Percentiles rank a stretch among this genome's conserved stretches.
These are phyloP conservation scores for Trebouxiophyceae sp. DNA, from an alignment of 163 green algal species.

Conservation along the genomic window DNA sequence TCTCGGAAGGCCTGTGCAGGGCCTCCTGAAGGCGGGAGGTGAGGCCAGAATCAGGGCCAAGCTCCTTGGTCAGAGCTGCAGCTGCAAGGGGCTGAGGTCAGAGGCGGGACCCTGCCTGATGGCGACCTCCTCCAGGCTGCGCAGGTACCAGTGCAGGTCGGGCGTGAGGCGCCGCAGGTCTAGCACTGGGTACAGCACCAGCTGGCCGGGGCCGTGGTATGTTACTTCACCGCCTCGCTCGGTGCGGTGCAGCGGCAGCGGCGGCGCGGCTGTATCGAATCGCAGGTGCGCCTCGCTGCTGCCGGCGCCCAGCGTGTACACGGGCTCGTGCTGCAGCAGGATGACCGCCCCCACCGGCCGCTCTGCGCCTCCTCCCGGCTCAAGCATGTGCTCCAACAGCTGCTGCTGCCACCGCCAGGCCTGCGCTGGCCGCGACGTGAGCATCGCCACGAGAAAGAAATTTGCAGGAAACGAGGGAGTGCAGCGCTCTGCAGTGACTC, in stretches of 20 bases:
- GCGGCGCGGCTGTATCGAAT: slow-evolving; percentile 61
- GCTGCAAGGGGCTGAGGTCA: too few species aligned
- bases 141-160: slow-evolving; percentile 95
- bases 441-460: too few species aligned
- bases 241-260: slow-evolving; percentile 41
- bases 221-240: slow-evolving; percentile 80
- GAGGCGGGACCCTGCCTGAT: slow-evolving; percentile 27
- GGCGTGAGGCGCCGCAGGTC: slow-evolving; percentile 58
- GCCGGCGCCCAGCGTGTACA: slow-evolving; percentile 87
- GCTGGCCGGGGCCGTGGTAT: slow-evolving; percentile 93
- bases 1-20: too few species aligned
- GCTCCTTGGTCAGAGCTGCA: slow-evolving; percentile 9
- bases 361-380: background rate
- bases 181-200: slow-evolving; percentile 95
- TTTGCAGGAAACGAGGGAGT: too few species aligned
- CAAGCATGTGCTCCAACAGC: slow-evolving; percentile 34
- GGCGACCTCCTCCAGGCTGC: slow-evolving; percentile 78
- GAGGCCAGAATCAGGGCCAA: background rate
- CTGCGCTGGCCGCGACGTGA: slow-evolving; percentile 30
- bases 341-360: slow-evolving; percentile 1
- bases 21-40: too few species aligned
- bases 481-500: too few species aligned
- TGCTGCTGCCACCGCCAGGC: slow-evolving; percentile 67
- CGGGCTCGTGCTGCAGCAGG: slow-evolving; percentile 81
- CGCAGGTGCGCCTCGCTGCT: slow-evolving; percentile 63